Evolutionary conservation across 2,329 filamentous ascomycete species (phyloP).

Genomic region (Rasamsonia emersonii): DNA sequence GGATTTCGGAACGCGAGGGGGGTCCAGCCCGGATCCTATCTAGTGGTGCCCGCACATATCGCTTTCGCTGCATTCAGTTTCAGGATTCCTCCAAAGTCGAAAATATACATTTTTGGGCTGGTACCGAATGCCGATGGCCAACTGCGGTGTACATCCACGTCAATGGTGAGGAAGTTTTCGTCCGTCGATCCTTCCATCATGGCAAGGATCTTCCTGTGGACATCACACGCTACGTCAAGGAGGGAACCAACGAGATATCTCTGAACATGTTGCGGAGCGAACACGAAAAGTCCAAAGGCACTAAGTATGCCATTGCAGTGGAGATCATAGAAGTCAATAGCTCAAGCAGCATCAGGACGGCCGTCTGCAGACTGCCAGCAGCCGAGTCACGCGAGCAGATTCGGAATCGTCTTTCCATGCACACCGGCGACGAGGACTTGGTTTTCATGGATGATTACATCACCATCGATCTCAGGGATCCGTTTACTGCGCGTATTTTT

Average conservation of each 20-base stretch:
- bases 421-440: slow-evolving; percentile 54
- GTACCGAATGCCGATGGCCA: slow-evolving; percentile 62
- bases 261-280: slow-evolving; percentile 40
- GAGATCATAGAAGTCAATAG: slow-evolving; percentile 56
- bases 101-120: slow-evolving; percentile 51
- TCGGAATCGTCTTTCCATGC: slow-evolving; percentile 38
- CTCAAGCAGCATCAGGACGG: slow-evolving; percentile 29
- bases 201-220: slow-evolving; percentile 70
- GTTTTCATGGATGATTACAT: slow-evolving; percentile 51
- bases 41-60: slow-evolving; percentile 53
- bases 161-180: slow-evolving; percentile 51
- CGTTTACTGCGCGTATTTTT: slow-evolving; percentile 58
- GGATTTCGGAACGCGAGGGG: slow-evolving; percentile 4
- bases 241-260: slow-evolving; percentile 55
- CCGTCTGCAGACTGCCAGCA: slow-evolving; percentile 35
- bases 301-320: slow-evolving; percentile 55
- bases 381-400: slow-evolving; percentile 51
- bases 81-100: slow-evolving; percentile 20
- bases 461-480: slow-evolving; percentile 57
- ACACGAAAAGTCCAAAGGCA: slow-evolving; percentile 21
- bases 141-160: slow-evolving; percentile 58
- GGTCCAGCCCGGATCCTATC: slow-evolving; percentile 26
- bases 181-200: slow-evolving; percentile 62
- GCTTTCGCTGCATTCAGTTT: slow-evolving; percentile 58
- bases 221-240: slow-evolving; percentile 51